Base-by-base conservation (phyloP, 2,329 filamentous ascomycete species). In the Byssochlamys sp. region DNA sequence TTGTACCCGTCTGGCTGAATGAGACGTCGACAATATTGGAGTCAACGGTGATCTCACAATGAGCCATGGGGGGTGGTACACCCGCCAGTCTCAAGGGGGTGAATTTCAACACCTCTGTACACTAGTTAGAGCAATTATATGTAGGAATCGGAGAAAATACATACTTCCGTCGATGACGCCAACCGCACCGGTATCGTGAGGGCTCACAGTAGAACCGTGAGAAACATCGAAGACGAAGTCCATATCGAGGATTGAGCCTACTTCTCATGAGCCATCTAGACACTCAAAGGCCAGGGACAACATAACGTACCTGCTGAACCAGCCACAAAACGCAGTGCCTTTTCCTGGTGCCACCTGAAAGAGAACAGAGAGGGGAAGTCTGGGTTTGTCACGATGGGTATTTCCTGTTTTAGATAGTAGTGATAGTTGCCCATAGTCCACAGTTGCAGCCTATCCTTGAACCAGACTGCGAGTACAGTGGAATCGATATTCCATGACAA, bases 381-480 rank as follows among this genome's bases (percentile, higher is more conserved):
- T 12, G 62, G 64, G 54, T 67, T 66, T 28, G 65, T 60, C 6
- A 71, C 65, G 5, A 80, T 75, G 5, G 77, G 74, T 5, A 96
- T 79, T 69, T 96, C 91, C 70, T 96, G 91, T 75, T 99, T 99
- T 14, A 99, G 79, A 71, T 97, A 97, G 83, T 94, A 99, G 70
- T 97, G 90, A 65, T 99, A 99, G 71, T 99, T 99, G 24, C 90
- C 89, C 81, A 88, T 96, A 0, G 91, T 96, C 94, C 94, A 99
- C 1, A 99, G 77, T 69, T 99, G 94, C n/a, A 94, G 77, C 57
- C 84, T 81, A 62, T 91, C 83, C 31, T 78, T 77, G 64, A 91
- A 84, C 1, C 83, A 79, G n/a, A 96, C 86, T 4, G 92, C 91
- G 52, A 99, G 80, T 0, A 96, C 90, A 1, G 86, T 92, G 0